A percentile compares a stretch with the other conserved stretches of the same genome.
These are phyloP conservation scores for Erodium moschatum DNA, from an alignment of 441 rosid species.

Conservation along the genomic window DNA sequence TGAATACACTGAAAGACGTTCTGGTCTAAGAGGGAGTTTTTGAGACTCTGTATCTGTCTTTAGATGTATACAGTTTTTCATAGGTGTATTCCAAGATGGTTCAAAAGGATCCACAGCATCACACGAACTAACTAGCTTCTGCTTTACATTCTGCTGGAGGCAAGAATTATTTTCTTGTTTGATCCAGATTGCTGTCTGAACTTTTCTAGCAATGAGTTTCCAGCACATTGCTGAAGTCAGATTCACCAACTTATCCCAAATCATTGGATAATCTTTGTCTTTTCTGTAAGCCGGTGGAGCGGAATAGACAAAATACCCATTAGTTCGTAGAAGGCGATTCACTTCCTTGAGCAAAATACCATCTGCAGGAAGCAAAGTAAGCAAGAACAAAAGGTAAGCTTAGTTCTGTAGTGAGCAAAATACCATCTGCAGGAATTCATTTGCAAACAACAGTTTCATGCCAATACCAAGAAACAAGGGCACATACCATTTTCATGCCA, in stretches of 20 bases:
- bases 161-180: slow-evolving; percentile 57
- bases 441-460: background rate
- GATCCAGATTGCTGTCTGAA: slow-evolving; percentile 88
- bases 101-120: slow-evolving; percentile 41
- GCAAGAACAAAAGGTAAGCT: background rate
- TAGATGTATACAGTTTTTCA: slow-evolving; percentile 50
- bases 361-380: slow-evolving; percentile 39
- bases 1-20: slow-evolving; percentile 55
- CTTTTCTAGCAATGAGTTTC: slow-evolving; percentile 72
- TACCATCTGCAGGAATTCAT: background rate
- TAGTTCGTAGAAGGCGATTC: slow-evolving; percentile 61
- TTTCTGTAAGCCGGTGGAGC: slow-evolving; percentile 84
- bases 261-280: slow-evolving; percentile 64
- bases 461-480: slow-evolving; percentile 11
- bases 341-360: slow-evolving; percentile 89
- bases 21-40: slow-evolving; percentile 53
- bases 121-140: slow-evolving; percentile 52
- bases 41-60: slow-evolving; percentile 26
- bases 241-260: slow-evolving; percentile 70
- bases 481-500: slow-evolving; percentile 83
- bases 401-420: background rate
- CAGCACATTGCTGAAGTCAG: slow-evolving; percentile 82
- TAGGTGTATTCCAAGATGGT: slow-evolving; percentile 67
- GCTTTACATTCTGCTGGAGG: slow-evolving; percentile 45
- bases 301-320: slow-evolving; percentile 84